A percentile compares a stretch with the other conserved stretches of the same genome.
Evolutionary conservation across 331 rosid genomes (phyloP).

Genomic region (Pyracantha coccinea): DNA sequence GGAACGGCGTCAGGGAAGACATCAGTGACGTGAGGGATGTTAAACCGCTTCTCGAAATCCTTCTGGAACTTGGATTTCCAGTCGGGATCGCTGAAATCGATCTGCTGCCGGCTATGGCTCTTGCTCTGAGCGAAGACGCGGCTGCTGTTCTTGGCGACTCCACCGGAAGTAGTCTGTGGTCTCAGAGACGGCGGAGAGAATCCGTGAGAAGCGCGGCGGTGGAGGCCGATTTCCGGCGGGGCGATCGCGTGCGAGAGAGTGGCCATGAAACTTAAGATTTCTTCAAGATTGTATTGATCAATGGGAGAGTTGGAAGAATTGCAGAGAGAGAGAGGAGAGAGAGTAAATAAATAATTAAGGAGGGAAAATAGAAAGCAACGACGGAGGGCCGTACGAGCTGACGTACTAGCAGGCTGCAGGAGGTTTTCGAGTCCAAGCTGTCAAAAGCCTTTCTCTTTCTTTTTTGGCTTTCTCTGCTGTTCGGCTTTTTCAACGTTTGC

Average conservation of each 20-base stretch:
- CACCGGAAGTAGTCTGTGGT: background rate
- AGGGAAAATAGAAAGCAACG: background rate
- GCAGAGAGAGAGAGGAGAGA: background rate
- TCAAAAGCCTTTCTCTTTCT: background rate
- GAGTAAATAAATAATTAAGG: no score
- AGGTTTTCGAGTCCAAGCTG: background rate
- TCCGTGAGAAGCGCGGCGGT: constrained; percentile 15
- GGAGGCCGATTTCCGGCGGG: constrained; percentile 22
- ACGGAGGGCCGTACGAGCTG: background rate
- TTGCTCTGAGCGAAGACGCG: constrained; percentile 22
- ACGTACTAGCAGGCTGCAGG: background rate
- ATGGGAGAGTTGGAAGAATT: background rate
- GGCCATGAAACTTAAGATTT: constrained; percentile 43
- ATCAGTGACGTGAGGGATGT: constrained; percentile 76
- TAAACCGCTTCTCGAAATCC: constrained; percentile 70
- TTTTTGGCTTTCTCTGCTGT: background rate
- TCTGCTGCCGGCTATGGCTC: constrained; percentile 13
- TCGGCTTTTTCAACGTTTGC: background rate
- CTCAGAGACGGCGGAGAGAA: constrained; percentile 4
- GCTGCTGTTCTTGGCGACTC: constrained; percentile 1
- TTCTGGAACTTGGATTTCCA: constrained; percentile 76
- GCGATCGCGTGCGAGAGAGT: constrained; percentile 50
- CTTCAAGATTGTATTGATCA: background rate
- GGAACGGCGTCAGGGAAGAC: constrained; percentile 47
- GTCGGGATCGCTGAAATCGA: constrained; percentile 76